A percentile compares a stretch with the other conserved stretches of the same genome.
Conservation (phyloP, 345 rosid species). For the Dipteronia sinensis region DNA sequence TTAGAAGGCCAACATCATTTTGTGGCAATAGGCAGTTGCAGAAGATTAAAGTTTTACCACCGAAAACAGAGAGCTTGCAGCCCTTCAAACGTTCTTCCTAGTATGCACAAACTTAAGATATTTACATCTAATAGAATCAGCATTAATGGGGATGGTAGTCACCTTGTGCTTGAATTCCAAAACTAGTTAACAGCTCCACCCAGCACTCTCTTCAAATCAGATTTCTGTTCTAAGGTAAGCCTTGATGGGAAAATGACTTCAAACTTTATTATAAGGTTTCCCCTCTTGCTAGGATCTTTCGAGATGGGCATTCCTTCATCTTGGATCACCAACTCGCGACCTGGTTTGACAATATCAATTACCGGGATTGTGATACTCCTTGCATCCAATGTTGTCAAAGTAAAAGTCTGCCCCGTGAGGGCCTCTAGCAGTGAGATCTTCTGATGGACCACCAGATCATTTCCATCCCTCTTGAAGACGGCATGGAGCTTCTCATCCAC, state of each 20-base stretch:
- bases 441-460: constrained; percentile 58
- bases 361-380: constrained; percentile 51
- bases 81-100: constrained; percentile 32
- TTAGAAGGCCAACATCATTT: constrained; percentile 10
- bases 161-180: constrained; percentile 11
- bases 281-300: constrained; percentile 60
- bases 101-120: constrained; percentile 44
- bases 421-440: constrained; percentile 63
- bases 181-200: constrained; percentile 40
- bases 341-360: constrained; percentile 59
- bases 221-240: constrained; percentile 60
- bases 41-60: constrained; percentile 15
- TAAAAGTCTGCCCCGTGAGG: constrained; percentile 55
- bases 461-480: constrained; percentile 61
- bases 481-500: constrained; percentile 77
- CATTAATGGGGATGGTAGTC: constrained; percentile 20
- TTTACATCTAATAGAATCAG: constrained; percentile 42
- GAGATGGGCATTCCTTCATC: constrained; percentile 80
- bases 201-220: constrained; percentile 59
- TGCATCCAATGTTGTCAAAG: constrained; percentile 65
- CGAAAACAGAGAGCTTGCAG: constrained; percentile 1
- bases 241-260: constrained; percentile 58
- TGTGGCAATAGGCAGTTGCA: constrained; percentile 1
- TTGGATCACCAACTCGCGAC: constrained; percentile 51
- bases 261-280: constrained; percentile 57